Evolutionary conservation across 352 stramenopile genomes (phyloP), one percentile per base, ranked within the genome.

Genomic region (Phytophthora europaea): DNA sequence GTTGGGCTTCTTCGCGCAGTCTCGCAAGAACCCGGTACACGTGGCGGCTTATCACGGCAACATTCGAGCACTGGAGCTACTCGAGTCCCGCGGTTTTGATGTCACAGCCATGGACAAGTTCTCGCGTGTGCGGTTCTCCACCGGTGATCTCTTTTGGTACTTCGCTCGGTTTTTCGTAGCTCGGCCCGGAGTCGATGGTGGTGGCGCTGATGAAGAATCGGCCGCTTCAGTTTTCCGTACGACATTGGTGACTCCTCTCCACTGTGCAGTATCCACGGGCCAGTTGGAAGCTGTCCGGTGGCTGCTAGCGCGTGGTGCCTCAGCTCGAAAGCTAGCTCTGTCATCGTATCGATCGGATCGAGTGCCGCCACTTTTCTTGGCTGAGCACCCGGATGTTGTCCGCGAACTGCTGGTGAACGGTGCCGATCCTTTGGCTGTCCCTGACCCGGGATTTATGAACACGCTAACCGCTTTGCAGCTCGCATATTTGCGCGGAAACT

Each of bases 121-220:
- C 56, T 83, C 67, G 18, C 87, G 89, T 34, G 86, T 96, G 57
- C 86, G 89, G 6, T 91, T 96, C 60, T 91, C 76, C 26, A 96
- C 89, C 9, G 89, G 89, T 18, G 87, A 96, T 61, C 61, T 96
- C 40, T 96, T 95, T 47, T 92, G 83, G 84, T 94, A 92, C 53
- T 90, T 94, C 53, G 85, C 86, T 36, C 81, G 84, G 15, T 90
- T 88, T 45, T 89, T 96, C 38, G 81, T 96, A n/a, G 63, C 73
- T 3, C 81, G 80, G 4, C 85, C 84, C 2, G 78, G 75, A 23
- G 73, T 70, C 4, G 67, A 73, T 23, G 73, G 64, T n/a, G 61
- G 67, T 23, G 67, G 67, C 6, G 72, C 61, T 9, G 83, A 89
- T 20, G 85, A 94, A 45, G 84, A 93, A 62, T 87, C 84, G 23